These are phyloP conservation scores for Herpetomonas tarakana DNA, from an alignment of 208 protist species.

Conservation along the genomic window DNA sequence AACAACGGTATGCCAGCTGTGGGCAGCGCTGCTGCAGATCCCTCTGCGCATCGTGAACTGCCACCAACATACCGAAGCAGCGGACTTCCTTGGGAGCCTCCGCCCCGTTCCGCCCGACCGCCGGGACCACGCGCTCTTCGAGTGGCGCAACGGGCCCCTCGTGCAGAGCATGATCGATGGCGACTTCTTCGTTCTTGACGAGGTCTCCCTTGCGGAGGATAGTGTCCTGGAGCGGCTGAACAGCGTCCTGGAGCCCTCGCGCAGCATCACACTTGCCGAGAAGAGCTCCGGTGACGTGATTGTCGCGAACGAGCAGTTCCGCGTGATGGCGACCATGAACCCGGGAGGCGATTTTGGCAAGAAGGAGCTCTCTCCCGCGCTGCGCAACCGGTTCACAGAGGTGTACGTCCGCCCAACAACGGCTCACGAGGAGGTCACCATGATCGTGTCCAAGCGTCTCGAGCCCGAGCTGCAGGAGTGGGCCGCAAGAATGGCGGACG, in stretches of 20 bases:
- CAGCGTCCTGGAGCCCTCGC: conserved; percentile 98
- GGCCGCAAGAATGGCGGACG: conserved; percentile 69
- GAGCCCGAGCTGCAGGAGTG: conserved; percentile 34
- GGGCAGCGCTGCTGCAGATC: conserved; percentile 75
- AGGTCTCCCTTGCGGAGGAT: conserved; percentile 99
- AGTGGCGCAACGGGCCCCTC: conserved; percentile 99
- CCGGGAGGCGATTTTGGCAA: conserved; percentile 99
- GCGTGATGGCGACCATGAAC: conserved; percentile 99
- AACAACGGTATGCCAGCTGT: conserved; percentile 98
- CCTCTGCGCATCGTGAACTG: conserved; percentile 98
- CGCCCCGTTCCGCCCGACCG: conserved; percentile 79
- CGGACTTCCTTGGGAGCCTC: conserved; percentile 97
- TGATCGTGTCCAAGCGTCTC: conserved; percentile 91
- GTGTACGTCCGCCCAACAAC: conserved; percentile 97
- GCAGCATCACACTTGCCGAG: conserved; percentile 97
- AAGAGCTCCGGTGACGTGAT: conserved; percentile 93
- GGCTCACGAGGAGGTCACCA: conserved; percentile 86
- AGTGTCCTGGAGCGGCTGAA: conserved; percentile 99
- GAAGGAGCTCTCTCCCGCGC: conserved; percentile 99
- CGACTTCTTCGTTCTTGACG: conserved; percentile 98
- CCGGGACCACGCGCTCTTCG: conserved; percentile 92
- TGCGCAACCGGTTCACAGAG: conserved; percentile 99
- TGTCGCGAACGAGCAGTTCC: conserved; percentile 89
- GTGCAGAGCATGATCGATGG: conserved; percentile 98
- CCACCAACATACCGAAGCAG: conserved; percentile 99